These are phyloP conservation scores for Chimonanthus salicifolius DNA, from an alignment of 164 flowering plant species.

Conservation along the genomic window DNA sequence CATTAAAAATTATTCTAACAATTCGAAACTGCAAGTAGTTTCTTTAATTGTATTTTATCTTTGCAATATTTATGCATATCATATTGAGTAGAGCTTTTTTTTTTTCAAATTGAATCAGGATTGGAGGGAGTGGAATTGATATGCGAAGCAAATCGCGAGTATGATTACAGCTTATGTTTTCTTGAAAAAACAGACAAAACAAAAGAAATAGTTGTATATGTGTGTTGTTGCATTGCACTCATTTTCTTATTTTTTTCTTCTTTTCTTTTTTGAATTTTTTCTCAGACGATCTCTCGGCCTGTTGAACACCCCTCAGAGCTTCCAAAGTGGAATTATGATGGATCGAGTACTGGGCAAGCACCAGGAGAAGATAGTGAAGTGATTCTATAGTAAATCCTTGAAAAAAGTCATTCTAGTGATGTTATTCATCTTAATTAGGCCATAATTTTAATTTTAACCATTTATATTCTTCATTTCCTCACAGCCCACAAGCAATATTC, in stretches of 20 bases:
- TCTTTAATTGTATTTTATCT: too few species aligned
- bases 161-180: conserved; percentile 1
- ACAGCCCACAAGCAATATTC: conserved; percentile 94
- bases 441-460: not conserved
- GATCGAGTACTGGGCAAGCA: conserved; percentile 99
- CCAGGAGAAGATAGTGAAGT: conserved; percentile 99
- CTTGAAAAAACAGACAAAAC: too few species aligned
- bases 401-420: not conserved
- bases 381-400: conserved; percentile 72
- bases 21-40: not conserved
- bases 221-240: not conserved
- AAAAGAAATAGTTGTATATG: not conserved
- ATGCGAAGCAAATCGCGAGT: conserved; percentile 46
- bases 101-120: conserved; percentile 25
- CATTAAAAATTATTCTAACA: too few species aligned
- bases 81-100: not conserved
- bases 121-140: conserved; percentile 45
- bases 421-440: not conserved
- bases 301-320: conserved; percentile 88
- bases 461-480: not conserved
- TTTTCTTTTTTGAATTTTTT: not conserved
- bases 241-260: not conserved
- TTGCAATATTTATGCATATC: not conserved
- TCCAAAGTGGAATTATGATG: conserved; percentile 98
- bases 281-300: conserved; percentile 78